Percentiles rank a stretch among this genome's conserved stretches.
Evolutionary conservation across 2,329 filamentous ascomycete species (phyloP).

Genomic region (Neonectria magnoliae): DNA sequence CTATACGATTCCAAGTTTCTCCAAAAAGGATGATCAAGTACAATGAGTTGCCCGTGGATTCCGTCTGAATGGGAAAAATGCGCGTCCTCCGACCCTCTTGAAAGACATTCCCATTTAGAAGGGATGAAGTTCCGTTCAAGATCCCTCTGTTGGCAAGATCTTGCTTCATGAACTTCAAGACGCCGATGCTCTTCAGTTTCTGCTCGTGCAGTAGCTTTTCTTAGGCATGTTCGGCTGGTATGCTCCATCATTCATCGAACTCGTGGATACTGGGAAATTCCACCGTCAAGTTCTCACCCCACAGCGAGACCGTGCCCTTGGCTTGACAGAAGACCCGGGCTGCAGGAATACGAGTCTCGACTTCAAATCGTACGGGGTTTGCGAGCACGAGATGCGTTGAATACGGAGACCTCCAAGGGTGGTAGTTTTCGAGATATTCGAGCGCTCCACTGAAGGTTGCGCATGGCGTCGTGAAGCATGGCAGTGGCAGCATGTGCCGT

Average conservation of each 20-base stretch:
- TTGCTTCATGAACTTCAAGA: not conserved
- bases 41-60: not conserved
- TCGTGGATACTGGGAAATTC: conserved; percentile 7
- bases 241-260: not conserved
- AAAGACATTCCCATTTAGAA: conserved; percentile 3
- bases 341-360: conserved; percentile 11
- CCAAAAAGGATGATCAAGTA: not conserved
- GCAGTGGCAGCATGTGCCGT: conserved; percentile 11
- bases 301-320: not conserved
- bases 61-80: not conserved
- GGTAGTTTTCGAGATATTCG: not conserved
- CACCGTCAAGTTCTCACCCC: not conserved
- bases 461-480: conserved; percentile 13
- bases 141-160: conserved; percentile 2
- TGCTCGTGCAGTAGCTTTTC: not conserved
- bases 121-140: not conserved
- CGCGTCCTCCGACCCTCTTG: not conserved
- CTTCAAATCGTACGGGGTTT: not conserved
- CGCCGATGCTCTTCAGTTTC: not conserved
- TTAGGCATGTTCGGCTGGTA: not conserved
- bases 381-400: not conserved
- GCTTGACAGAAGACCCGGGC: conserved; percentile 4
- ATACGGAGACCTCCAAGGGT: not conserved
- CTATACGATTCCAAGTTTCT: too few relatives aligned
- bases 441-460: not conserved